Evolutionary conservation across 768 basidiomycete genomes (phyloP).

Genomic region (Lactifluus echinatus): DNA sequence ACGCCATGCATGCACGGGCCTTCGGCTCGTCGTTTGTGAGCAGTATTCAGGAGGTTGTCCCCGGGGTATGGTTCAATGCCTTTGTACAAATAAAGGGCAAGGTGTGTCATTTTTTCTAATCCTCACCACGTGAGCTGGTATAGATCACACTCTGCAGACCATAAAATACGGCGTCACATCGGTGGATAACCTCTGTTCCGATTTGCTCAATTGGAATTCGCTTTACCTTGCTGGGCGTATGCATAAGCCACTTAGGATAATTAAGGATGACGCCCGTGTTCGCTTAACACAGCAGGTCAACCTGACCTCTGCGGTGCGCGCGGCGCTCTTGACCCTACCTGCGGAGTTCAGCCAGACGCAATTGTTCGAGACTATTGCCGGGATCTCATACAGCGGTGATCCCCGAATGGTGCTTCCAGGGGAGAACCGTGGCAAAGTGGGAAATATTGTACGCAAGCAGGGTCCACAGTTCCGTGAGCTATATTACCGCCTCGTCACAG

Average conservation of each 20-base stretch:
- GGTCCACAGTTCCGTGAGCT: slow-evolving; percentile 77
- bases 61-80: slow-evolving; percentile 96
- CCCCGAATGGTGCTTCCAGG: slow-evolving; percentile 90
- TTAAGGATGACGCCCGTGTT: slow-evolving; percentile 87
- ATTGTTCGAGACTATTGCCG: slow-evolving; percentile 79
- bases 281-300: slow-evolving; percentile 91
- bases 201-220: slow-evolving; percentile 87
- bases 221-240: slow-evolving; percentile 93
- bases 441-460: slow-evolving; percentile 84
- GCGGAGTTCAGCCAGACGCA: slow-evolving; percentile 71
- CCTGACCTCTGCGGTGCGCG: slow-evolving; percentile 79
- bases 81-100: slow-evolving; percentile 77
- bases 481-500: slow-evolving; percentile 72
- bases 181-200: slow-evolving; percentile 79
- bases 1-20: slow-evolving; percentile 78
- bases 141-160: slow-evolving; percentile 36
- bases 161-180: slow-evolving; percentile 98
- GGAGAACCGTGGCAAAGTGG: slow-evolving; percentile 92
- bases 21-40: slow-evolving; percentile 81
- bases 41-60: slow-evolving; percentile 60
- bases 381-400: slow-evolving; percentile 82
- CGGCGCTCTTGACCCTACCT: slow-evolving; percentile 83
- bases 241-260: slow-evolving; percentile 94
- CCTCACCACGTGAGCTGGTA: background rate
- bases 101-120: slow-evolving; percentile 43